Evolutionary conservation across 2,329 filamentous ascomycete genomes (phyloP).

Genomic region (Aureobasidium melanogenum): DNA sequence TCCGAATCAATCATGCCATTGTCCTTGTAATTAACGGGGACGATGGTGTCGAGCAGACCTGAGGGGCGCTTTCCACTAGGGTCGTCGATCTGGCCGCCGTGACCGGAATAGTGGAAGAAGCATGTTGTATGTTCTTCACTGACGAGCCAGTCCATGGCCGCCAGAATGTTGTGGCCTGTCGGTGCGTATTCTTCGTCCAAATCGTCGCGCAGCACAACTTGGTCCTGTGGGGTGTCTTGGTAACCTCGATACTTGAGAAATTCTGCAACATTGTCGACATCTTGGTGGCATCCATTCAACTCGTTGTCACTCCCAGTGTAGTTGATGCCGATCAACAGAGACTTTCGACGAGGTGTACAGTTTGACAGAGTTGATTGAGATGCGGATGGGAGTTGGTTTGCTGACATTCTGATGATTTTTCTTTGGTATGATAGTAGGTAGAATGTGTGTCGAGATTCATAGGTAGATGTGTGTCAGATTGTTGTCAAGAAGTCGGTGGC

Average conservation of each 20-base stretch:
- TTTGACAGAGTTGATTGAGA: background rate
- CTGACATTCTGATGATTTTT: background rate
- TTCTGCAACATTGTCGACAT: conserved; percentile 41
- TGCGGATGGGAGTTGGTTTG: background rate
- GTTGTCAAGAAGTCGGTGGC: background rate
- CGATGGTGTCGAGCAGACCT: conserved; percentile 12
- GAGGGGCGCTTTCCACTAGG: conserved; percentile 25
- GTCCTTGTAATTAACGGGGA: conserved; percentile 14
- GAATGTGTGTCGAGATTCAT: background rate
- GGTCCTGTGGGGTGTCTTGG: conserved; percentile 30
- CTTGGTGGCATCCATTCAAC: conserved; percentile 41
- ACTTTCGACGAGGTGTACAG: conserved; percentile 29
- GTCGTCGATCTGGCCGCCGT: conserved; percentile 46
- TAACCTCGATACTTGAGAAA: conserved; percentile 39
- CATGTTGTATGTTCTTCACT: conserved; percentile 42
- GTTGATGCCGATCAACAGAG: conserved; percentile 47
- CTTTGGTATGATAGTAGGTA: background rate
- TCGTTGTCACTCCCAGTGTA: conserved; percentile 36
- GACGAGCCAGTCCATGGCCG: conserved; percentile 51
- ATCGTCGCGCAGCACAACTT: conserved; percentile 39
- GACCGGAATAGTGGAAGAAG: conserved; percentile 52
- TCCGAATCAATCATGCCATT: conserved; percentile 47
- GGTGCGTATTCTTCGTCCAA: conserved; percentile 26
- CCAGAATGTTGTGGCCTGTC: conserved; percentile 29
- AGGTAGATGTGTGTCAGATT: background rate